Evolutionary conservation across 257 asterid species (phyloP).

Genomic region (Solanum megistacrolobum): DNA sequence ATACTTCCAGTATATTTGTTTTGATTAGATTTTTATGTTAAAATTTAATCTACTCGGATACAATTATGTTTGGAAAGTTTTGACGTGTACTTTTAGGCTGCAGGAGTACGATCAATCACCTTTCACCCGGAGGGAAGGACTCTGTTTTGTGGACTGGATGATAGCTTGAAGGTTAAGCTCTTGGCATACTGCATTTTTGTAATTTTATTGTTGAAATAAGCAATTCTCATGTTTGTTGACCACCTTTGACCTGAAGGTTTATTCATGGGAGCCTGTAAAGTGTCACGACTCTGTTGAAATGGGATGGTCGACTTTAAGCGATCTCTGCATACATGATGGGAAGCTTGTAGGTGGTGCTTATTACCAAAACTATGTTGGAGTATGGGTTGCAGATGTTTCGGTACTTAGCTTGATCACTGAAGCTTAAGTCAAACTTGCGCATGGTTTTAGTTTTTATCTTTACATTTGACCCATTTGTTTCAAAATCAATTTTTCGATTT

Average conservation of each 20-base stretch:
- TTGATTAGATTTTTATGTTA: neutral
- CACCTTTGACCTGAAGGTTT: slow-evolving; percentile 49
- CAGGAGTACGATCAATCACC: slow-evolving; percentile 77
- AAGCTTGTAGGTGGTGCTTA: slow-evolving; percentile 92
- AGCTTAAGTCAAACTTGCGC: neutral
- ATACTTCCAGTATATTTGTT: neutral
- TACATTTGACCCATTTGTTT: neutral
- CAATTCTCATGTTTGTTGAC: slow-evolving; percentile 6
- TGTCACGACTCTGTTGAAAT: slow-evolving; percentile 91
- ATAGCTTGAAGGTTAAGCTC: slow-evolving; percentile 71
- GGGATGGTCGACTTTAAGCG: slow-evolving; percentile 98
- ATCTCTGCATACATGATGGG: slow-evolving; percentile 81
- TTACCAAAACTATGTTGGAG: slow-evolving; percentile 79
- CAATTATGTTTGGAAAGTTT: slow-evolving; percentile 2
- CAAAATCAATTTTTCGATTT: neutral
- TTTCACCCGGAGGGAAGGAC: slow-evolving; percentile 95
- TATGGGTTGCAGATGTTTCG: slow-evolving; percentile 94
- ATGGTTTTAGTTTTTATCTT: neutral
- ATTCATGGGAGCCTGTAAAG: slow-evolving; percentile 95
- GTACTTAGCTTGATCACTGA: slow-evolving; percentile 22
- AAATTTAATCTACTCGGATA: neutral
- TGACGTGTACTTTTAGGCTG: slow-evolving; percentile 32
- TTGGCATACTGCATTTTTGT: neutral
- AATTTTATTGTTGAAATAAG: neutral
- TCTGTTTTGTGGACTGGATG: slow-evolving; percentile 86